Evolutionary conservation across 1,139 yeast species (phyloP).

Genomic region (Nakaseomyces delphensis): DNA sequence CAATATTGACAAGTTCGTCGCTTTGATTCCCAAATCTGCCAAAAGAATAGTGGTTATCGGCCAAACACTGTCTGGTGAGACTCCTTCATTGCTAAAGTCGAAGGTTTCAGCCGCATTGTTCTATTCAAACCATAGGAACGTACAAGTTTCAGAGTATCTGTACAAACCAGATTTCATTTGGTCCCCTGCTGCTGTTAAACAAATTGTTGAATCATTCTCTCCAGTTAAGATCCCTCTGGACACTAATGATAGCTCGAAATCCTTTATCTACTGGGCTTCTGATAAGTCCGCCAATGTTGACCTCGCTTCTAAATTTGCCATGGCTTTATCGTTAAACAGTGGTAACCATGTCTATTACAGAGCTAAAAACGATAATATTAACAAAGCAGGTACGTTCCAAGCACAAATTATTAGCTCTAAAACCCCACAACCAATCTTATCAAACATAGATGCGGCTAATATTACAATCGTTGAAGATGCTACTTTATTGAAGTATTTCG

Average conservation of each 20-base stretch:
- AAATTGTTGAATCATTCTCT: slow-evolving; percentile 32
- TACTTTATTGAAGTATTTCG: slow-evolving; percentile 45
- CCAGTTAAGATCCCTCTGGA: slow-evolving; percentile 8
- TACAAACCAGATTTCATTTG: slow-evolving; percentile 47
- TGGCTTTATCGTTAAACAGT: slow-evolving; percentile 61
- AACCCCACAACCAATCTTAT: slow-evolving; percentile 23
- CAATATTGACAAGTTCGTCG: slow-evolving; percentile 50
- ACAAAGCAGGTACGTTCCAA: slow-evolving; percentile 70
- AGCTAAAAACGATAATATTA: slow-evolving; percentile 60
- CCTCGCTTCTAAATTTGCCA: slow-evolving; percentile 60
- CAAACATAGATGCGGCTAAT: slow-evolving; percentile 49
- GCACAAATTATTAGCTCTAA: slow-evolving; percentile 52
- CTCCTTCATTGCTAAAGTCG: slow-evolving; percentile 44
- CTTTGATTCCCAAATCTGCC: slow-evolving; percentile 49
- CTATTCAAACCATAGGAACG: slow-evolving; percentile 37
- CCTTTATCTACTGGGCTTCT: slow-evolving; percentile 57
- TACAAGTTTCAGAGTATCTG: slow-evolving; percentile 43
- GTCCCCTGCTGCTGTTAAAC: slow-evolving; percentile 48
- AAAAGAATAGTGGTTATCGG: slow-evolving; percentile 59
- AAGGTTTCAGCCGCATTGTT: slow-evolving; percentile 71
- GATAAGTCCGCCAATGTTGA: slow-evolving; percentile 50
- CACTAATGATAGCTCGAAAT: slow-evolving; percentile 14
- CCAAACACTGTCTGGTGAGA: slow-evolving; percentile 38
- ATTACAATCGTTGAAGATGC: slow-evolving; percentile 56
- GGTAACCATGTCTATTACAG: slow-evolving; percentile 46